Evolutionary conservation across 148 eudicot genomes (phyloP), one percentile per base, ranked within the genome.

Genomic region (Rhododendron kiyosumense): DNA sequence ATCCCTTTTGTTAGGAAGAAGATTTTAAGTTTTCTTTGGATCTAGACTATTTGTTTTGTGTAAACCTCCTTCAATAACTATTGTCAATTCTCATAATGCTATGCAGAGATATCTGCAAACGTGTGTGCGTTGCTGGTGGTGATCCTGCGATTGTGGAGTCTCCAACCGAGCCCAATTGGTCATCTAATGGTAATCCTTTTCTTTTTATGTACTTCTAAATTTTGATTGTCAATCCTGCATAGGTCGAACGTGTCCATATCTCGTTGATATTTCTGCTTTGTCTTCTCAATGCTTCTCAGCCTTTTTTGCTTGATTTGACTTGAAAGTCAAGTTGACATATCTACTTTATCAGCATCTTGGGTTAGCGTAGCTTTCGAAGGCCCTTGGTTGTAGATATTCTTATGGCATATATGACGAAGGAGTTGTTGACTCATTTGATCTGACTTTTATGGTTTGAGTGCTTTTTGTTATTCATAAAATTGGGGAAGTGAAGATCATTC

Each of bases 131-230:
- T 87, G 95, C 97, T 67, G 99, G 99, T 46, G 96, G 92, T 82
- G 94, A 94, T 91, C 88, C 91, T 43, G 86, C 79, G 32, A 75
- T 95, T 82, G 88, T 92, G 45, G 99, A 96, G 90, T 94, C 99
- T 87, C 96, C 96, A 84, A 92, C 93, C 38, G 99, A 96, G 87
- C 99, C 99, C 80, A 93, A 92, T 87, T 96, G 99, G 99, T 92
- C 99, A 65, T 88, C 95, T 63, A 87, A 94, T 92, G 99, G 99
- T 94, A 92, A 36, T 81, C 48, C 0, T 81, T 67, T 20, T 86
- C 49, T 18, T 14, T 51, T 14, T 18, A 24, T 30, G 8, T 49
- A 34, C 30, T 59, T 9, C 17, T 45, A 38, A 43, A 61, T 24
- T 24, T 28, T 67, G 32, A 71, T 75, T n/a, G 32, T 6, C 57